These are phyloP conservation scores for Mycena haematopus DNA, from an alignment of 768 basidiomycete species.

Conservation along the genomic window DNA sequence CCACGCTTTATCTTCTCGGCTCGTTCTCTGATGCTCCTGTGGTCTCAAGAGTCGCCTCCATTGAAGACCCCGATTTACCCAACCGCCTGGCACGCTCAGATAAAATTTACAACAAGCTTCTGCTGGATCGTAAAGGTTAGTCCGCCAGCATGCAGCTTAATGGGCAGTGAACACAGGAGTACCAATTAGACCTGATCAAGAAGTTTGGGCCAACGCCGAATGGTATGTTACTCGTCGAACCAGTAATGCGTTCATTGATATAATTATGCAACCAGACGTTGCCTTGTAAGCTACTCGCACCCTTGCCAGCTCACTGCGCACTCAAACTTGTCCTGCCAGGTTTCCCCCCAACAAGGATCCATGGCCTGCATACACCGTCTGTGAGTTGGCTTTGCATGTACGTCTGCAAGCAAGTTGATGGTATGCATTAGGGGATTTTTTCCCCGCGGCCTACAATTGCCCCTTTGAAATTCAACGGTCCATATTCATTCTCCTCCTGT, in stretches of 20 bases:
- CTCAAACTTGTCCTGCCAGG: slow-evolving; percentile 36
- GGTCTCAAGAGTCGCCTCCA: not conserved
- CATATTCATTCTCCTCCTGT: slow-evolving; percentile 40
- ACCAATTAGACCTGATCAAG: slow-evolving; percentile 47
- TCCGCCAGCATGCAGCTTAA: too few species aligned
- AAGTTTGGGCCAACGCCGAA: slow-evolving; percentile 60
- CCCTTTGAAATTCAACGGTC: slow-evolving; percentile 55
- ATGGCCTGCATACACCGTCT: slow-evolving; percentile 66
- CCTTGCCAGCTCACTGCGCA: not conserved
- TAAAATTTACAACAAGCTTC: slow-evolving; percentile 51
- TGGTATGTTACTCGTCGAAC: slow-evolving; percentile 23
- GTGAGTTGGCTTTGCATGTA: slow-evolving; percentile 40
- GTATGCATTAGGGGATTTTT: slow-evolving; percentile 55
- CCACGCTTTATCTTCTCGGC: slow-evolving; percentile 55
- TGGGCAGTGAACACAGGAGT: too few species aligned
- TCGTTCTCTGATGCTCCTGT: slow-evolving; percentile 31
- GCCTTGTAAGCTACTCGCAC: slow-evolving; percentile 43
- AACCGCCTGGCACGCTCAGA: slow-evolving; percentile 51
- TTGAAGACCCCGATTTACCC: slow-evolving; percentile 44
- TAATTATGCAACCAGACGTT: slow-evolving; percentile 37
- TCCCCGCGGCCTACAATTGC: slow-evolving; percentile 58
- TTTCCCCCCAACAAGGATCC: slow-evolving; percentile 60
- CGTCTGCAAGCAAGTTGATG: not conserved
- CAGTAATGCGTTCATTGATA: not conserved
- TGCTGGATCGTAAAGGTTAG: slow-evolving; percentile 41